Percentiles rank a stretch among this genome's conserved stretches.
Conservation (phyloP, 345 rosid species). For the Rhizophora mangle region DNA sequence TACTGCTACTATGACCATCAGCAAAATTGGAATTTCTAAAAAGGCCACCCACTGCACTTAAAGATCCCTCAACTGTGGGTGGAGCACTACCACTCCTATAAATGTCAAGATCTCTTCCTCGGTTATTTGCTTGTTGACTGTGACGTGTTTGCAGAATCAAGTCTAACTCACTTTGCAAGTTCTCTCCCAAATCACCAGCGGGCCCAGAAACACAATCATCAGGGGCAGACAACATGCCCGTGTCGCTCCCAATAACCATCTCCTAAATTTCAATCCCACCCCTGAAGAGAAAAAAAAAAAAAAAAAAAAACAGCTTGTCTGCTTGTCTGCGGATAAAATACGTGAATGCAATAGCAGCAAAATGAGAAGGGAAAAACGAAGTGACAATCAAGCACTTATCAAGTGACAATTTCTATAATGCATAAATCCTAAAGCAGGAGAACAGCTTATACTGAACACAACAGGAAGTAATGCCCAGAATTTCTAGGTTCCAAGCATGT, state of each 20-base stretch:
- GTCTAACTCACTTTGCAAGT: constrained; percentile 63
- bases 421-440: neutral
- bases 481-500: neutral
- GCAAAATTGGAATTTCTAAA: constrained; percentile 40
- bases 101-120: constrained; percentile 50
- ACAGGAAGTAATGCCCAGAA: neutral
- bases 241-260: constrained; percentile 55
- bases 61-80: constrained; percentile 88
- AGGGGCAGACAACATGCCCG: constrained; percentile 50
- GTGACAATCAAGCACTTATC: too few relatives aligned
- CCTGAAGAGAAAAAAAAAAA: neutral
- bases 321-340: too few relatives aligned
- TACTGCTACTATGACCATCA: constrained; percentile 24
- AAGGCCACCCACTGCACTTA: constrained; percentile 62
- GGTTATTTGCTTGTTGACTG: constrained; percentile 38
- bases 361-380: too few relatives aligned
- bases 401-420: too few relatives aligned
- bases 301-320: neutral
- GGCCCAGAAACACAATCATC: constrained; percentile 44
- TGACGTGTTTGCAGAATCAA: constrained; percentile 55
- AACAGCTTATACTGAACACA: neutral
- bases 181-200: constrained; percentile 50
- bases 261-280: constrained; percentile 22
- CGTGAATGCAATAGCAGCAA: too few relatives aligned
- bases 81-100: constrained; percentile 92